phyloP scores from a whole-genome alignment of 306 rosid species.

The Vigna nakashimae region DNA sequence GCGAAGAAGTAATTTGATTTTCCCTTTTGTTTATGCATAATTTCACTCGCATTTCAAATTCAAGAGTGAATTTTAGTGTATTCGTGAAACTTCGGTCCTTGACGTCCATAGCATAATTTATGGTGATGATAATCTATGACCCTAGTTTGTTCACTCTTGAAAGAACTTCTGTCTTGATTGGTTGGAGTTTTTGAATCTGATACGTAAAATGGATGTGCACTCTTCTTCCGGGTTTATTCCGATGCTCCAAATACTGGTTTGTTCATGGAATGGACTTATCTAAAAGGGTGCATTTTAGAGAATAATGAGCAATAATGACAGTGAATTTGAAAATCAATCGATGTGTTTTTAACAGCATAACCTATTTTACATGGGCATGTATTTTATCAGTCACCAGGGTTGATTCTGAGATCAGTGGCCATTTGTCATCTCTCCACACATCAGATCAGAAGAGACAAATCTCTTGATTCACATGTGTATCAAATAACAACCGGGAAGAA shows the following conservation, averaged over 20 bases:
- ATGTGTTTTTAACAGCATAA: not conserved
- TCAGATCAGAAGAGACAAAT: not conserved
- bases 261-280: not conserved
- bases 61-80: not conserved
- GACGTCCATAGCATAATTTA: slow-evolving; percentile 19
- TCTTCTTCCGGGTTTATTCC: slow-evolving; percentile 25
- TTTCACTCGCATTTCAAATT: not conserved
- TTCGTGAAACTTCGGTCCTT: not conserved
- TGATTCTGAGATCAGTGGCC: not conserved
- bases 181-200: slow-evolving; percentile 32
- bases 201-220: slow-evolving; percentile 29
- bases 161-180: not conserved
- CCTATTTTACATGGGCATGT: not conserved
- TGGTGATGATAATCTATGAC: not conserved
- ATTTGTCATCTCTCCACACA: not conserved
- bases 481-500: slow-evolving; percentile 12
- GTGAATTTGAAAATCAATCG: not conserved
- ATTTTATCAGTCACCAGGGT: not conserved
- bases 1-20: slow-evolving; percentile 5
- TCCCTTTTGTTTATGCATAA: not conserved
- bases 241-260: slow-evolving; percentile 6
- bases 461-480: slow-evolving; percentile 10
- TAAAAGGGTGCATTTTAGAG: not conserved
- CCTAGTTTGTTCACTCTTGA: slow-evolving; percentile 16
- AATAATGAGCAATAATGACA: not conserved